Evolutionary conservation across 148 eudicot species (phyloP), one percentile per base, ranked within the genome.

Genomic region (Cornus controversa): DNA sequence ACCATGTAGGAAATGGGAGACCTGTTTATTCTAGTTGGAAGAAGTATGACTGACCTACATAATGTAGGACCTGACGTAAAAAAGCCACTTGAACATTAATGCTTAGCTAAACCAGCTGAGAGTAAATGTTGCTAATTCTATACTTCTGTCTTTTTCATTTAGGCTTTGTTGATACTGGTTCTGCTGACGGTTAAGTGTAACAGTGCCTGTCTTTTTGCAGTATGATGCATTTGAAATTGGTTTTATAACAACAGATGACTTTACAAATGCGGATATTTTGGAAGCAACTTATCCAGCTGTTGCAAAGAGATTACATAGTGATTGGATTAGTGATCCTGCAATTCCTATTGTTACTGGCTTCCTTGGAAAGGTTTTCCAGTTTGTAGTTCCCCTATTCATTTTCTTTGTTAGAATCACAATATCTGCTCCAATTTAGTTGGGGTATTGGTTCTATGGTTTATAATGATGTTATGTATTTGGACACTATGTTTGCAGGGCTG

Each of bases 251-350:
- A 92, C 97, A 20, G 98, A 94, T 84, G 98, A 92, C 82, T 91
- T 92, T 77, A 94, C 94, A 40, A 92, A 92, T 88, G 98, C 98
- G 67, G 98, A 94, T 70, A 94, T 94, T 31, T 81, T 92, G 83
- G 98, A 94, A 85, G 98, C 91, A 73, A 92, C 98, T 29, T 94
- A 92, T 81, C 97, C 98, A 31, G 91, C 98, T 76, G 88, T 94
- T 75, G 96, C 94, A 67, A 86, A 92, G 85, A 82, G 87, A 73
- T 85, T 94, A 74, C 75, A 80, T 64, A 85, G 83, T 84, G 98
- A 90, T 79, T 92, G 96, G 98, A 75, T 77, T 26, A 72, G 80
- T 66, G 85, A 90, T 83, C 93, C 97, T 77, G 94, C 98, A 24
- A 94, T 94, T 78, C 98, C 97, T 50, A 75, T 94, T 75, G 93